Conservation (phyloP, 306 rosid species). For the Argentina anserina region DNA sequence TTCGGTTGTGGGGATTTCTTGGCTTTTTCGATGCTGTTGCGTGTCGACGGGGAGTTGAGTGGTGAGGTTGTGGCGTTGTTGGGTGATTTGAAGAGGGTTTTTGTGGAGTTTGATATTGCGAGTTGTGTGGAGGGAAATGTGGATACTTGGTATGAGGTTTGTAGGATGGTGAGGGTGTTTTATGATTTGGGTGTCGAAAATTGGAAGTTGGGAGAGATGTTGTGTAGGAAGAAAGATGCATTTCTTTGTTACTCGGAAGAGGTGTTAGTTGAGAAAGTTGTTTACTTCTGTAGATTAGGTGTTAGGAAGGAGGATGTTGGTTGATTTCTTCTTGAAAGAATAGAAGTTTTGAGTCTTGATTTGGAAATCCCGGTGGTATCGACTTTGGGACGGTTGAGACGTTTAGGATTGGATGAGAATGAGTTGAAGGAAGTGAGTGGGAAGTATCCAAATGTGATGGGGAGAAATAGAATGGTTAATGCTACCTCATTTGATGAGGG, state of each 20-base stretch:
- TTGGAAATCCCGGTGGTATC: slow-evolving; percentile 42
- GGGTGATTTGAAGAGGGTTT: slow-evolving; percentile 41
- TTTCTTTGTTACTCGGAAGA: slow-evolving; percentile 51
- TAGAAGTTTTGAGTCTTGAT: slow-evolving; percentile 49
- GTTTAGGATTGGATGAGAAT: slow-evolving; percentile 41
- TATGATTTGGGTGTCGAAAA: slow-evolving; percentile 49
- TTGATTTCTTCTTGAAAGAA: slow-evolving; percentile 41
- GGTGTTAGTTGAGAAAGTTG: slow-evolving; percentile 34
- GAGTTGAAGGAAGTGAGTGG: slow-evolving; percentile 24
- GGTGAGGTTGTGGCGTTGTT: slow-evolving; percentile 38
- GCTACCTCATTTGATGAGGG: slow-evolving; percentile 63
- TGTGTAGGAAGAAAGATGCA: slow-evolving; percentile 41
- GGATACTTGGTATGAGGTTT: slow-evolving; percentile 50
- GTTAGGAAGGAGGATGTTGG: slow-evolving; percentile 46
- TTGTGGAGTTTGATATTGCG: slow-evolving; percentile 47
- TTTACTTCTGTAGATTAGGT: slow-evolving; percentile 56
- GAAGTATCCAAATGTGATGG: slow-evolving; percentile 49
- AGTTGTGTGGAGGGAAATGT: slow-evolving; percentile 52
- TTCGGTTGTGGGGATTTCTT: slow-evolving; percentile 59
- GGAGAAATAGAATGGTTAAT: slow-evolving; percentile 59
- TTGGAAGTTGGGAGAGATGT: slow-evolving; percentile 34
- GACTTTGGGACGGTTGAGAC: slow-evolving; percentile 52
- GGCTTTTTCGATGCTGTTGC: slow-evolving; percentile 61
- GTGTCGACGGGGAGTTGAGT: slow-evolving; percentile 24
- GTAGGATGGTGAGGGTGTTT: slow-evolving; percentile 59